Base-by-base conservation (phyloP, 176 grass and related monocot genomes). In the Oryza officinalis region DNA sequence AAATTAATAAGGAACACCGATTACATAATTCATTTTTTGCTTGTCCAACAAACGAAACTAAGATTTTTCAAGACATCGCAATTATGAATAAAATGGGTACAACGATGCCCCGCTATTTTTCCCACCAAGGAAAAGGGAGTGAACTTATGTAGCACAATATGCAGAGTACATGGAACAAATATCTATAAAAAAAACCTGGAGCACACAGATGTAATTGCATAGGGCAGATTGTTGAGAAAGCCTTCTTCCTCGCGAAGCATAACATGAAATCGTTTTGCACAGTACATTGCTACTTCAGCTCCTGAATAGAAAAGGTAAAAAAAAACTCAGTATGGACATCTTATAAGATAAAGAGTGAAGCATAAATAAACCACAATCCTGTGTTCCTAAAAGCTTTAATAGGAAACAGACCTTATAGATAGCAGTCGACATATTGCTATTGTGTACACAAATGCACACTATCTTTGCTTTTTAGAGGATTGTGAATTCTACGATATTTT, bases 221-320 rank as follows among this genome's bases (percentile, higher is more conserved):
- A 52, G 46, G 1, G n/a, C 4, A 68, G 6, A 68, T 49, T 35
- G 41, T 22, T 10, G 13, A 15, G 64, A 67, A 10, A 80, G 27
- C 26, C 4, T 52, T 65, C 28, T 20, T 80, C 43, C 20, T 14
- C n/a, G 0, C 12, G 18, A 68, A 80, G 44, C 30, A 68, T 65
- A 80, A 0, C 23, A 52, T 69, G 78, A 80, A 80, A 80, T 23
- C n/a, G 41, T 80, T 14, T 50, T 1, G 64, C 64, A 33, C 78
- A 80, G 22, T 67, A 31, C 64, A 33, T 15, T 35, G 78, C 78
- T 50, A 80, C 78, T 50, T 80, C 78, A 68, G 27, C 43, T 71
- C 79, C 66, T 81, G 79, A 57, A 70, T 61, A 81, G 2, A 71
- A 47, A 59, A 70, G 35, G 23, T 17, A 18, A 70, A 57, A 30